phyloP scores from a whole-genome alignment of 176 grass and related monocot genomes.

The Melocanna baccifera region DNA sequence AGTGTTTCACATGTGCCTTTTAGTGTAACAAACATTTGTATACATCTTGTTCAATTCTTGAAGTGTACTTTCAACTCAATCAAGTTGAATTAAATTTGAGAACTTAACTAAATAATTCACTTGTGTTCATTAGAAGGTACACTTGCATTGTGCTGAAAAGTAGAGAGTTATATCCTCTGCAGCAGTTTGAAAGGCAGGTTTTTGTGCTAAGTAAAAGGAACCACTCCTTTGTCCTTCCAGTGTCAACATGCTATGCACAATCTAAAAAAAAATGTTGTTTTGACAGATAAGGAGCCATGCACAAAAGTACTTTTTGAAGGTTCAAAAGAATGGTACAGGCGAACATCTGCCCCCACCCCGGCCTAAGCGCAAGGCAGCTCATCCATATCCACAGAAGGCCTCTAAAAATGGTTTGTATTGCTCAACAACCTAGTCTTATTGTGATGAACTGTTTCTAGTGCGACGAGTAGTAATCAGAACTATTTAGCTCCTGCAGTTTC shows the following conservation, averaged over 20 bases:
- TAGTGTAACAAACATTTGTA: background rate
- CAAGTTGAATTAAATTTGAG: background rate
- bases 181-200: background rate
- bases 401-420: conserved; percentile 58
- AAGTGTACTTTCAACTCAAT: background rate
- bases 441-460: background rate
- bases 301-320: conserved; percentile 94
- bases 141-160: background rate
- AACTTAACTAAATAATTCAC: background rate
- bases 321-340: conserved; percentile 75
- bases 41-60: background rate
- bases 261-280: background rate
- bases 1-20: background rate
- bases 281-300: conserved; percentile 97
- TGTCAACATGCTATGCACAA: background rate
- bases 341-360: conserved; percentile 95
- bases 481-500: conserved; percentile 24
- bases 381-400: conserved; percentile 98
- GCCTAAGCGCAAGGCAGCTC: conserved; percentile 90
- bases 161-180: too few species aligned
- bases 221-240: background rate
- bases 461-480: background rate
- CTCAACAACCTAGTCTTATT: background rate
- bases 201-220: background rate
- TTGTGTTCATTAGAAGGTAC: background rate